Conservation (phyloP, 441 rosid genomes). For the Bruguiera hainesii region DNA sequence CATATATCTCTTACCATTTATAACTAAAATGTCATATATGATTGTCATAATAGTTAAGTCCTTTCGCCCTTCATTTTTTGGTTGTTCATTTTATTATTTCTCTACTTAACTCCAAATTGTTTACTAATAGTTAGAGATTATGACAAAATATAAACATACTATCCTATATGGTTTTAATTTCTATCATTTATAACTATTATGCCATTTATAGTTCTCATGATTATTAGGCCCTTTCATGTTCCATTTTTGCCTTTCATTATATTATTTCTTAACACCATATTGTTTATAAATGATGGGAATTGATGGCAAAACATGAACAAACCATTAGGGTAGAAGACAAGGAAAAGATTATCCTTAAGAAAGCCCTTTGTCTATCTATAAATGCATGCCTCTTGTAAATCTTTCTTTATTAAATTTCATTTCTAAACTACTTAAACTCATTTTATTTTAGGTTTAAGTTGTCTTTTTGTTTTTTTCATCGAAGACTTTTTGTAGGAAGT, state of each 20-base stretch:
- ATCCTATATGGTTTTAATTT: too few species aligned
- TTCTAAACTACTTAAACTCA: background rate
- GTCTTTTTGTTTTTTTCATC: background rate
- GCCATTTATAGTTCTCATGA: too few species aligned
- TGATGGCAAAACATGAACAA: slow-evolving; percentile 34
- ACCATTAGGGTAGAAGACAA: slow-evolving; percentile 52
- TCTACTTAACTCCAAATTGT: too few species aligned
- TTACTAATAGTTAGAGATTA: too few species aligned
- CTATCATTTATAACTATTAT: too few species aligned
- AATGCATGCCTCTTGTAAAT: slow-evolving; percentile 33
- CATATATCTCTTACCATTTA: too few species aligned
- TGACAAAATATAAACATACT: too few species aligned
- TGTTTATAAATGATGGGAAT: slow-evolving; percentile 11
- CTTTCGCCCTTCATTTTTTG: too few species aligned
- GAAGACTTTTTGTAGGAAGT: background rate
- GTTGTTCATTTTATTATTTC: too few species aligned
- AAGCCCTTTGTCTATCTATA: slow-evolving; percentile 45
- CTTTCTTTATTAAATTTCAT: background rate
- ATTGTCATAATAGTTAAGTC: too few species aligned
- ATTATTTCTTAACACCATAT: background rate
- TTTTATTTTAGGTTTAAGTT: background rate
- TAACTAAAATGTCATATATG: too few species aligned
- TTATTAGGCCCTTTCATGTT: slow-evolving; percentile 5
- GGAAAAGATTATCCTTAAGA: slow-evolving; percentile 55
- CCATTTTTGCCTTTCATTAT: background rate